Evolutionary conservation across 371 early-diverging fungal genomes (phyloP), one percentile per base, ranked within the genome.

Genomic region (Polyrhizophydium stewartii): DNA sequence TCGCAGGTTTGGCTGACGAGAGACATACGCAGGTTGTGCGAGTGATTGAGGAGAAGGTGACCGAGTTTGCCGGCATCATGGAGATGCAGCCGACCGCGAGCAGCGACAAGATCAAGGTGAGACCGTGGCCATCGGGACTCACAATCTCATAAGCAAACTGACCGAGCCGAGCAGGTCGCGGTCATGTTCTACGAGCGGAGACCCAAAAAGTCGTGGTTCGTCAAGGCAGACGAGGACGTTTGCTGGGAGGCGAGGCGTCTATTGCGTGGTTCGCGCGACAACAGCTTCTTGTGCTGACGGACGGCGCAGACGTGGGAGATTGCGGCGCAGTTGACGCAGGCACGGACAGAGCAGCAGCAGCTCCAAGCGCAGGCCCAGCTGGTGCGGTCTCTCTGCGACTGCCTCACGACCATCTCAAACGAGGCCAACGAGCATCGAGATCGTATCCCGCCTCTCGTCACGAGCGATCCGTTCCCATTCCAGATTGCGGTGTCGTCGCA

Each of bases 361-460:
- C 62, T 78, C 28, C 68, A 72, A 47, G 72, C 80, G 6, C 72
- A 62, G 45, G 67, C 74, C 38, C 62, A 73, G 19, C 60, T 82
- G n/a, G 80, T 79, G 41, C 59, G 73, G 58, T 75, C 79, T 45
- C 68, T 87, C 0, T 69, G 71, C 16, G 62, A 65, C 0, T 64
- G 76, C n/a, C 74, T 94, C 21, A 67, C 88, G 50, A 76, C 67
- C 45, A 90, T 92, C 30, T 76, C 92, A 22, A 77, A 81, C 30
- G 77, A 84, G 40, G 85, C 88, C 27, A 91, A 92, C 71, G 85
- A 85, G 56, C 76, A 89, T 63, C 90, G 89, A 68, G 95, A 92
- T 53, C 93, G 93, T 65, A 90, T 93, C 31, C 95, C 95, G 31
- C 89, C 91, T 1, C 92, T 94, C 59, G 84, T 88, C 21, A 89